Conservation (phyloP, 176 grass and related monocot genomes). For the Aegilops sharonensis region DNA sequence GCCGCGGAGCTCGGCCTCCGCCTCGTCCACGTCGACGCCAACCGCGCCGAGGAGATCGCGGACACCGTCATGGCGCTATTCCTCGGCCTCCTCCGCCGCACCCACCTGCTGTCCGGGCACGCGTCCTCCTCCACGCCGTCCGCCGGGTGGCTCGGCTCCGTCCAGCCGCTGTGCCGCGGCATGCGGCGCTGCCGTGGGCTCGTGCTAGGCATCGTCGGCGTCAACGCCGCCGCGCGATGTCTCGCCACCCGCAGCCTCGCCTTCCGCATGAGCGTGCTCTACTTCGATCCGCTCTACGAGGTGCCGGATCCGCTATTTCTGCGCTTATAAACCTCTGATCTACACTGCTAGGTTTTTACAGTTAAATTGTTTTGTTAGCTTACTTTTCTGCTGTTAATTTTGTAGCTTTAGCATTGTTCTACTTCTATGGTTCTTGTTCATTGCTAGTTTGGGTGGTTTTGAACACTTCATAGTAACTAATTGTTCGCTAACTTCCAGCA, state of each 20-base stretch:
- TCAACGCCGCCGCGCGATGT: slow-evolving; percentile 71
- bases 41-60: slow-evolving; percentile 76
- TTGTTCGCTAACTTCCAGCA: not conserved
- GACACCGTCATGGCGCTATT: slow-evolving; percentile 97
- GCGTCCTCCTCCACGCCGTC: slow-evolving; percentile 46
- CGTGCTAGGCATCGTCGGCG: slow-evolving; percentile 71
- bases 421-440: not conserved
- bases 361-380: not conserved
- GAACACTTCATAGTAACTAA: not conserved
- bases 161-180: slow-evolving; percentile 80
- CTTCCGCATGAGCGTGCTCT: slow-evolving; percentile 89
- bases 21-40: slow-evolving; percentile 75
- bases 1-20: slow-evolving; percentile 86
- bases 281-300: slow-evolving; percentile 85
- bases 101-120: slow-evolving; percentile 73
- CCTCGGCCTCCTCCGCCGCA: slow-evolving; percentile 80
- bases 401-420: not conserved
- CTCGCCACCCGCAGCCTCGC: slow-evolving; percentile 90
- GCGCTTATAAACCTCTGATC: slow-evolving; percentile 16
- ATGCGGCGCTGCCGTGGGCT: slow-evolving; percentile 90
- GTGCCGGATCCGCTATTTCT: slow-evolving; percentile 41
- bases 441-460: not conserved
- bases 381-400: not conserved
- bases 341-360: not conserved
- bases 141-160: slow-evolving; percentile 72